Evolutionary conservation across 1,284 basidiomycete species (phyloP), one percentile per base, ranked within the genome.

Genomic region (Xanthoconium separans): DNA sequence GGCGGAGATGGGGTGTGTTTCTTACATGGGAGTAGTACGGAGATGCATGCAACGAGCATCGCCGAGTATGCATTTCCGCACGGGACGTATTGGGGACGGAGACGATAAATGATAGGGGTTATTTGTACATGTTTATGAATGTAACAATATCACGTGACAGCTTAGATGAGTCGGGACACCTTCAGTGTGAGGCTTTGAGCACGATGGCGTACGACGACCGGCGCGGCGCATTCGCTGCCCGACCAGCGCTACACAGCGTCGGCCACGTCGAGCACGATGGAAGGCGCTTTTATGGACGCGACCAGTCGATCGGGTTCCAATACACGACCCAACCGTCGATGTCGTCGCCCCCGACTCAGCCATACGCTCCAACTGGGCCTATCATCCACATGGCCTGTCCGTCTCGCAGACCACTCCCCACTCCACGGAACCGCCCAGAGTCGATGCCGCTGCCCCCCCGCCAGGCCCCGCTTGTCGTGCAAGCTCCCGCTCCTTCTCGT

Each of bases 41-140:
- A 91, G 74, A 90, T 91, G 82, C 76, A 81, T 65, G 77, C 82
- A 61, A 65, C 74, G 43, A 51, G 36, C 33, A 51, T 51, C 30
- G 43, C 50, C 34, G 44, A 41, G 44, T 41, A 78, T 62, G 84
- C 87, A 69, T 91, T 80, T 79, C 88, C 89, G 3, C 72, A 81
- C 60, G 89, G 89, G 37, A 44, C 24, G 12, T 42, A n/a, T 18
- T 49, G 49, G 49, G 13, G 27, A 27, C 27, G 27, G 27, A 37
- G 11, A 77, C 79, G 3, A 9, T 12, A 11, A 11, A 16, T 13
- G 8, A 61, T 47, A 65, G 62, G 61, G 51, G 47, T 44, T 62
- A 4, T 68, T 64, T 68, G 42, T 58, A n/a, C 15, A 16, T 65
- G 8, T 66, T 68, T 63, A 30, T 45, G 11, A 30, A 10, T 20